These are phyloP conservation scores for Debaryomyces sp. DNA, from an alignment of 1,139 yeast genomes.

Conservation along the genomic window DNA sequence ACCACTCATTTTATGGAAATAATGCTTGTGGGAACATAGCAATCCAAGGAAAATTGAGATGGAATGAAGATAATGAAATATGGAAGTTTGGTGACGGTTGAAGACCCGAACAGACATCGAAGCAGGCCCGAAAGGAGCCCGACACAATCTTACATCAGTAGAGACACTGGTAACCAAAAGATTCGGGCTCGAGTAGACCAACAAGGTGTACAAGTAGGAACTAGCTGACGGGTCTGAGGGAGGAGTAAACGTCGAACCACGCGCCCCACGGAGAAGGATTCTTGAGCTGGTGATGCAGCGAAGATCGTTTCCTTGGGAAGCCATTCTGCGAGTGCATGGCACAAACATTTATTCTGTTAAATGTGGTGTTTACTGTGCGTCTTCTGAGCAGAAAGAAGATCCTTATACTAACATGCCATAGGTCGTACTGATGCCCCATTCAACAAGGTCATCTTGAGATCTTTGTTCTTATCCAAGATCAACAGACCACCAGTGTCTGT, in stretches of 20 bases:
- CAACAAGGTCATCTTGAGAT: slow-evolving; percentile 95
- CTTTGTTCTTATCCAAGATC: slow-evolving; percentile 95
- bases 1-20: slow-evolving; percentile 1
- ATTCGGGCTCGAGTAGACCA: slow-evolving; percentile 1
- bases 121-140: slow-evolving; percentile 1
- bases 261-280: background rate
- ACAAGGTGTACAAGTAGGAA: background rate
- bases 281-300: slow-evolving; percentile 7
- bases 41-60: background rate
- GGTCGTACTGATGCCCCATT: slow-evolving; percentile 99
- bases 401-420: slow-evolving; percentile 50
- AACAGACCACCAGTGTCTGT: slow-evolving; percentile 99
- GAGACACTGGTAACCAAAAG: slow-evolving; percentile 17
- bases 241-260: background rate
- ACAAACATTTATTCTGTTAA: slow-evolving; percentile 13
- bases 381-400: slow-evolving; percentile 57
- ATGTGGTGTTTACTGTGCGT: slow-evolving; percentile 45
- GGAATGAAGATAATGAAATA: background rate
- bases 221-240: background rate
- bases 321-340: slow-evolving; percentile 63
- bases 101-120: background rate
- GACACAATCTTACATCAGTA: slow-evolving; percentile 16
- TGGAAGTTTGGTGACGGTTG: background rate
- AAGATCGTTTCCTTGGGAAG: background rate
- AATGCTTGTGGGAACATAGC: background rate